phyloP scores from a whole-genome alignment of 2,329 filamentous ascomycete genomes.

The Pseudogymnoascus sp. region DNA sequence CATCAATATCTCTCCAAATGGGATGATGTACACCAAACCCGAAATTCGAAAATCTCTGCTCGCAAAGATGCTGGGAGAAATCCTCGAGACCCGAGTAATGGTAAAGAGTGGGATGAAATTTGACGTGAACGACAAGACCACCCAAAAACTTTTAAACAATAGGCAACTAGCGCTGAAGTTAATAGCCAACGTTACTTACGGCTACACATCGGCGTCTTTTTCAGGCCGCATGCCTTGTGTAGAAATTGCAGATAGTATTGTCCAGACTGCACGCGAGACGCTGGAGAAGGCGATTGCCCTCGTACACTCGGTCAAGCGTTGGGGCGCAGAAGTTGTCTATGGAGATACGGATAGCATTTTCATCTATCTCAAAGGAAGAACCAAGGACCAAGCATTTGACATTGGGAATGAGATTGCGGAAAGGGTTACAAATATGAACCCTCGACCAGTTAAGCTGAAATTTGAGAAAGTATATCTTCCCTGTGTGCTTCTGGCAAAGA shows the following conservation, averaged over 20 bases:
- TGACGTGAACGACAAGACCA: constrained; percentile 76
- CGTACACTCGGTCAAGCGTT: constrained; percentile 79
- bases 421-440: constrained; percentile 82
- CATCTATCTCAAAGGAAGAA: constrained; percentile 79
- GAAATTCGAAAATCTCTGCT: constrained; percentile 82
- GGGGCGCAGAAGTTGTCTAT: constrained; percentile 96
- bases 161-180: constrained; percentile 89
- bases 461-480: constrained; percentile 98
- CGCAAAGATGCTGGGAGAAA: constrained; percentile 94
- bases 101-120: constrained; percentile 95
- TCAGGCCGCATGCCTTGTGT: constrained; percentile 97
- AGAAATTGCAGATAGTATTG: constrained; percentile 96
- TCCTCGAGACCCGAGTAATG: constrained; percentile 94
- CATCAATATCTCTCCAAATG: constrained; percentile 90
- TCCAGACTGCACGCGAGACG: constrained; percentile 90
- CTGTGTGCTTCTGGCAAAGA: constrained; percentile 89
- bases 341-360: constrained; percentile 97
- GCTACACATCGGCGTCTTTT: constrained; percentile 94
- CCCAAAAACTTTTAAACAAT: constrained; percentile 87
- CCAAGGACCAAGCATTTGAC: constrained; percentile 79
- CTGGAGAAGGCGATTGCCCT: constrained; percentile 87
- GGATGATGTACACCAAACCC: constrained; percentile 88
- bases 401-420: constrained; percentile 90
- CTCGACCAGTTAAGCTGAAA: constrained; percentile 86
- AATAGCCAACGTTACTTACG: constrained; percentile 97